Conservation (phyloP, 2,329 filamentous ascomycete genomes). For the Penicillium janthinellum region DNA sequence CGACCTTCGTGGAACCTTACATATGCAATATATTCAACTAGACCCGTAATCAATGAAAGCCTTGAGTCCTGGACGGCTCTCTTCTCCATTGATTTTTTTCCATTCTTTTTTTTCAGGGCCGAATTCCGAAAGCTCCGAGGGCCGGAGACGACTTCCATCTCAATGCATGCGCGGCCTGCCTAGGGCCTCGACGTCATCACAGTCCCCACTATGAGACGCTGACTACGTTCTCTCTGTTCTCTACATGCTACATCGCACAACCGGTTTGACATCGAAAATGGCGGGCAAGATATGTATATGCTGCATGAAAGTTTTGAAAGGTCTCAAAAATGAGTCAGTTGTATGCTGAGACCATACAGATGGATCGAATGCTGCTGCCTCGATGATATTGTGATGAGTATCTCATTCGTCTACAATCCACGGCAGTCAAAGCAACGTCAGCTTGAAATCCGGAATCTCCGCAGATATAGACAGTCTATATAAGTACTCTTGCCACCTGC, state of each 20-base stretch:
- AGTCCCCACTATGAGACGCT: not conserved
- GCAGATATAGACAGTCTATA: not conserved
- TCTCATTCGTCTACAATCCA: not conserved
- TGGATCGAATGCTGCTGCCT: not conserved
- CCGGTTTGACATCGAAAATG: not conserved
- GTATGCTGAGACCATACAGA: not conserved
- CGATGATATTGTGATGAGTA: not conserved
- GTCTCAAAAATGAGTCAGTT: not conserved
- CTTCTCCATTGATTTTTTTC: not conserved
- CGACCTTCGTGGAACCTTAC: not conserved
- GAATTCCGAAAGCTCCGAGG: not conserved
- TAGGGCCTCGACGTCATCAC: constrained; percentile 4
- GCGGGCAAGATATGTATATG: too few species aligned
- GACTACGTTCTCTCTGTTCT: not conserved
- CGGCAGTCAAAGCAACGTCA: not conserved
- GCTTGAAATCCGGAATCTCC: not conserved
- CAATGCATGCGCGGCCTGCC: not conserved
- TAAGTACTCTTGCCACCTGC: not conserved
- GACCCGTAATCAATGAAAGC: not conserved
- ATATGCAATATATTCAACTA: not conserved
- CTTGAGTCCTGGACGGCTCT: not conserved
- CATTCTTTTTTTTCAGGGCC: not conserved
- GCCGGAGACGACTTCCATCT: constrained; percentile 9
- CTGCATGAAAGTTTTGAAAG: not conserved
- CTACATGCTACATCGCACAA: not conserved